A percentile compares a stretch with the other conserved stretches of the same genome.
These are phyloP conservation scores for Populus trichocarpa DNA, from an alignment of 441 rosid genomes.

Conservation along the genomic window DNA sequence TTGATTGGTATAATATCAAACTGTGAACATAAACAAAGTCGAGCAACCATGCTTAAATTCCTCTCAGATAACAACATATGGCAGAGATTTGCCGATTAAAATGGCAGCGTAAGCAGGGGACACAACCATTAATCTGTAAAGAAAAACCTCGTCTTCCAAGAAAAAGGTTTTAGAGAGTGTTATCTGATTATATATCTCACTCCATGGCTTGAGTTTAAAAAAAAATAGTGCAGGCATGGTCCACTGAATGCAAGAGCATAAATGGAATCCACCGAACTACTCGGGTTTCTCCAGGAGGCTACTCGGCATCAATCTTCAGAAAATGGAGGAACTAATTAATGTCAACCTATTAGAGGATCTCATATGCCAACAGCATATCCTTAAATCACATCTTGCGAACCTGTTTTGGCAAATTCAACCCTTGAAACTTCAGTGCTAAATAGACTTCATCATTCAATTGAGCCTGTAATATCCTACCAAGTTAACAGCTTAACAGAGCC, in stretches of 20 bases:
- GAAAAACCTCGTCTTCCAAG: neutral
- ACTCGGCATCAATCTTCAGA: neutral
- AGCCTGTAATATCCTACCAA: neutral
- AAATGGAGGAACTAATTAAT: neutral
- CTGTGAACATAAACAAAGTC: neutral
- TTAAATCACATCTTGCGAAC: neutral
- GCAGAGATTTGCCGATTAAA: neutral
- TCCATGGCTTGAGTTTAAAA: neutral
- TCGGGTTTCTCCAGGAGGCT: neutral
- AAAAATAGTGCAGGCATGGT: neutral
- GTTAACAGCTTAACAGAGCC: neutral
- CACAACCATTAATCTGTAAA: neutral
- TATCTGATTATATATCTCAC: neutral
- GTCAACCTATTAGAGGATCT: neutral
- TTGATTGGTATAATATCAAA: neutral
- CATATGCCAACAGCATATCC: neutral
- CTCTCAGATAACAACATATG: neutral
- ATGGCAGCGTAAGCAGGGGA: neutral
- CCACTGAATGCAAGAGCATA: neutral
- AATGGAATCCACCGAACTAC: neutral
- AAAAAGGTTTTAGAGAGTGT: neutral
- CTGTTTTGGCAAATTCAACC: neutral
- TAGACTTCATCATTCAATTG: neutral
- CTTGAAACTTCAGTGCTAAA: neutral
- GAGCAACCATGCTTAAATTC: neutral